Evolutionary conservation across 2,329 filamentous ascomycete genomes (phyloP), one percentile per base, ranked within the genome.

Genomic region (Didymella exigua): DNA sequence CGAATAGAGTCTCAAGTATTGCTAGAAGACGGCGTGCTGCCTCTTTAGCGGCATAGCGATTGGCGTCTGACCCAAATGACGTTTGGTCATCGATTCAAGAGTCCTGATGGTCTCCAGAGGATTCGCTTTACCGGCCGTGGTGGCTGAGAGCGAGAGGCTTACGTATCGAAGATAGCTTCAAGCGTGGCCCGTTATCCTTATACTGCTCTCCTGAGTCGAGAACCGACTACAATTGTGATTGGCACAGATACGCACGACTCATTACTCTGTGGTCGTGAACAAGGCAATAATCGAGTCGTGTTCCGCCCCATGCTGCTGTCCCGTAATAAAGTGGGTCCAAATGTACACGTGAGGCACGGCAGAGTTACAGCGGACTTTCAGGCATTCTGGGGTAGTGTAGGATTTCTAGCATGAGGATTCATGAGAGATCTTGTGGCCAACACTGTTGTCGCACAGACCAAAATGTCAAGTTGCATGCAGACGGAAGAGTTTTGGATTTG

Each of bases 21-120:
- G 48, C 36, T n/a, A 58, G 33, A 1, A 58, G 48, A 5, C 49
- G 50, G n/a, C 50, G 42, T 26, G 33, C 50, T 49, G 54, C 49
- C 41, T 58, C 54, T 46, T 54, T 58, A 5, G 44, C 50, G 9
- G 42, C 50, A 29, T 45, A 58, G 14, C 50, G 42, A 16, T 58
- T 44, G 16, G 38, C 44, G 29, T 58, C 50, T 2, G 49, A 26
- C 30, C 16, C 11, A 23, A 56, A 56, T 3, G 34, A 27, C 13
- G 38, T n/a, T 6, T 34, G 26, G 13, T 26, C 13, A 56, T 48
- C n/a, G 41, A 41, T 11, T 56, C 42, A 11, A 52, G 31, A 13
- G 26, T 14, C 9, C n/a, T 23, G 18, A 49, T 41, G 11, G 34
- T 49, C 23, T 49, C 19, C n/a, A 41, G 36, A 37, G 14, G 18